Evolutionary conservation across 2,329 filamentous ascomycete genomes (phyloP), one percentile per base, ranked within the genome.

Genomic region (Mycogone perniciosa): DNA sequence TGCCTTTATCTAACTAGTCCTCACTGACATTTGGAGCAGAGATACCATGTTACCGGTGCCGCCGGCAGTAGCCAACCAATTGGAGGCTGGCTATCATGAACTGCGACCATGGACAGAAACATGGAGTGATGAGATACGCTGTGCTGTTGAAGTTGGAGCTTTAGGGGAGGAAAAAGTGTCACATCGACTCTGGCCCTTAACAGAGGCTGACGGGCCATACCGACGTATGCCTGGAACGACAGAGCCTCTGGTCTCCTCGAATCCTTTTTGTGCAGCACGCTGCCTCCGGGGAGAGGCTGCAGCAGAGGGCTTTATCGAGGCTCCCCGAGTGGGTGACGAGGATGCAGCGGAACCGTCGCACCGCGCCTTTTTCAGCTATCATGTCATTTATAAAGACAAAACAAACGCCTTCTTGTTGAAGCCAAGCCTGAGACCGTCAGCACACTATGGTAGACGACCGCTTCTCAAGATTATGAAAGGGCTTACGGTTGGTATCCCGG

Each of bases 1-100:
- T 8, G 4, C 8, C 6, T 37, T 8, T 2, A 20, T 31, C 11
- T 10, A 6, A 4, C 8, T 31, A 40, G 13, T 5, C 9, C 5
- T 31, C 37, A 20, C 59, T 66, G 44, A 64, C 51, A 31, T 4
- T 6, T 4, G 0, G 44, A 76, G 1, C 31, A 61, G 77, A 55
- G 91, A 96, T 63, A 92, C 87, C 1, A 96, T 97, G 90, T 74
- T 88, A 52, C 93, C 93, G 0, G 81, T 99, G 5, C 89, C 95
- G 56, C 81, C 89, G 1, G 74, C 82, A 11, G 85, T 96, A 33
- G 90, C 93, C 7, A 99, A 97, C 60, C 89, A 91, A 66, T 76
- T 99, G 1, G 93, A 99, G 66, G 80, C 84, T n/a, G 91, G 92
- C 5, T 99, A 95, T 64, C 74, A 86, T 50, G 89, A 95, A 61